phyloP scores from a whole-genome alignment of 495 filamentous ascomycete genomes.

The Aspergillus indologenus region DNA sequence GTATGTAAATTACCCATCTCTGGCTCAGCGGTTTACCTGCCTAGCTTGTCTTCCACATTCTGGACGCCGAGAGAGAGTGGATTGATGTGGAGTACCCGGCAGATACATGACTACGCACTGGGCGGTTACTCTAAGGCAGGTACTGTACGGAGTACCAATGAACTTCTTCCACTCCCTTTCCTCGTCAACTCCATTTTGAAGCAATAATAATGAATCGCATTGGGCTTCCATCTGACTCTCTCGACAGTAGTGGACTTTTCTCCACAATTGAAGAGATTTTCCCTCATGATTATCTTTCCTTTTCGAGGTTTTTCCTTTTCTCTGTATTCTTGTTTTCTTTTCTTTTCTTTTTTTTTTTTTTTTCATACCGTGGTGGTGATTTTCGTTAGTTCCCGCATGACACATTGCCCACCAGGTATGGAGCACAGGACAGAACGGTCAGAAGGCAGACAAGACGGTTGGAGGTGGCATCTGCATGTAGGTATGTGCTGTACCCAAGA shows the following conservation, averaged over 20 bases:
- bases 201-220: conserved; percentile 14
- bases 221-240: conserved; percentile 19
- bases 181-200: not conserved
- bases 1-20: not conserved
- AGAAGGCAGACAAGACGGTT: not conserved
- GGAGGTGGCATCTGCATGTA: conserved; percentile 6
- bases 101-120: conserved; percentile 17
- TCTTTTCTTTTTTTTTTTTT: not conserved
- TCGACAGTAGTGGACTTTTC: conserved; percentile 10
- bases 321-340: conserved; percentile 11
- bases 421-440: not conserved
- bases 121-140: conserved; percentile 23
- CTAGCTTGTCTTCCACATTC: not conserved
- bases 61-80: not conserved
- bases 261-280: conserved; percentile 21
- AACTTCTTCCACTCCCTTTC: conserved; percentile 2
- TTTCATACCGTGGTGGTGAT: not conserved
- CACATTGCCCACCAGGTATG: not conserved
- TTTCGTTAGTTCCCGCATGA: conserved; percentile 3
- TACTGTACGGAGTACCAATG: too few relatives aligned
- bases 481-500: conserved; percentile 4
- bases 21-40: not conserved
- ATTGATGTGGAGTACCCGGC: conserved; percentile 16
- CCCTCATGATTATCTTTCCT: conserved; percentile 14
- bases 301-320: not conserved